Percentiles rank a stretch among this genome's conserved stretches.
phyloP scores from a whole-genome alignment of 352 stramenopile species.

The Blastocystis sp. region DNA sequence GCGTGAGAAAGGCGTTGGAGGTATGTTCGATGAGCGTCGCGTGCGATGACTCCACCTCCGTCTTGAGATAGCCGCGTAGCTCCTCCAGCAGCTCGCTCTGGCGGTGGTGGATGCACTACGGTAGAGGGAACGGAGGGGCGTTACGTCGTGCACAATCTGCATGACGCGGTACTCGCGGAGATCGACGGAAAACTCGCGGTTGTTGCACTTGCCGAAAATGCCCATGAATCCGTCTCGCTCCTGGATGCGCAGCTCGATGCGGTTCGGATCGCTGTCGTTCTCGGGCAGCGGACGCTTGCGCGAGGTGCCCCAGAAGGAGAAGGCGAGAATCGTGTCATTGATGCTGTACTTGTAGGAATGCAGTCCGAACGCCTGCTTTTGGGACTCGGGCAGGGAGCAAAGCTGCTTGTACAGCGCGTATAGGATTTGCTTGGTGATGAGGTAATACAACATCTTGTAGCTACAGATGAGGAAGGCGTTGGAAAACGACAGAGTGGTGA shows the following conservation, averaged over 20 bases:
- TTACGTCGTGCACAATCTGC: constrained; percentile 37
- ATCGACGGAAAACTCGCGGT: constrained; percentile 34
- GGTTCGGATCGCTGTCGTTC: background rate
- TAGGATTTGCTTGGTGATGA: constrained; percentile 51
- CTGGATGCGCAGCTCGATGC: background rate
- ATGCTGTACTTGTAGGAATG: constrained; percentile 33
- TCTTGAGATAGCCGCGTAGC: background rate
- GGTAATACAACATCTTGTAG: constrained; percentile 57
- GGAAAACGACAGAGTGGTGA: constrained; percentile 19
- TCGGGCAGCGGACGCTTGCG: background rate
- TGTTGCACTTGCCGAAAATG: constrained; percentile 30
- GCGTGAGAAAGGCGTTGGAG: background rate
- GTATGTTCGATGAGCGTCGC: background rate
- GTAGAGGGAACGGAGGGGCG: background rate
- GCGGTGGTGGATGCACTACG: constrained; percentile 25
- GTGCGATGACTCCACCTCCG: background rate
- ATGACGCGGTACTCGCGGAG: constrained; percentile 38
- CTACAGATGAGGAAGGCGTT: background rate
- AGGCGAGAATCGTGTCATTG: constrained; percentile 20
- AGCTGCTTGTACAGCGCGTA: constrained; percentile 38
- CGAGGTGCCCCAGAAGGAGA: constrained; percentile 23
- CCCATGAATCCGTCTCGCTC: background rate
- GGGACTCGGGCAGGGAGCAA: background rate
- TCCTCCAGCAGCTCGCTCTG: constrained; percentile 20
- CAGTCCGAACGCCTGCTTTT: constrained; percentile 15